phyloP scores from a whole-genome alignment of 2,329 filamentous ascomycete genomes.

The Cladosporium velox region DNA sequence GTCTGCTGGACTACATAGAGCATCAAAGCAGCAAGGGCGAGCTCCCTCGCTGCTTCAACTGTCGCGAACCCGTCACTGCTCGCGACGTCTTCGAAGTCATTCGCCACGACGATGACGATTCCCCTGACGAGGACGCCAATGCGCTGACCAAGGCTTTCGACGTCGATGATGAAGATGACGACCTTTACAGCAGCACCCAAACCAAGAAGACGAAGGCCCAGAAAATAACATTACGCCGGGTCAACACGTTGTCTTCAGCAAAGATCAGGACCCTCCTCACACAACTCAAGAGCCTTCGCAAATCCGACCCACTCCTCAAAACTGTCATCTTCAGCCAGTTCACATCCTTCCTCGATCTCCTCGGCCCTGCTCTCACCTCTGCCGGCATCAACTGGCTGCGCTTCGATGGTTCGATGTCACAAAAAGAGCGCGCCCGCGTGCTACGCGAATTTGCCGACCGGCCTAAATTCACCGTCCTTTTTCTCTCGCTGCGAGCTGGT shows the following conservation, averaged over 20 bases:
- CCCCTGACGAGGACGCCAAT: constrained; percentile 22
- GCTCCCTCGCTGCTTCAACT: constrained; percentile 83
- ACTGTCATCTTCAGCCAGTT: constrained; percentile 97
- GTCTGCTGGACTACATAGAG: constrained; percentile 84
- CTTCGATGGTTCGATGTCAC: constrained; percentile 86
- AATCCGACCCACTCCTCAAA: constrained; percentile 66
- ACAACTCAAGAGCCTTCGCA: constrained; percentile 70
- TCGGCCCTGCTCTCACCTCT: constrained; percentile 74
- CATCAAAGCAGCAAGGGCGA: constrained; percentile 78
- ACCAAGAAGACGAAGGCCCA: constrained; percentile 10
- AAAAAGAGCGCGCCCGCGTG: constrained; percentile 79
- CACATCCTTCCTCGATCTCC: constrained; percentile 90
- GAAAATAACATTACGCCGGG: constrained; percentile 60
- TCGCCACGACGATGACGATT: constrained; percentile 64
- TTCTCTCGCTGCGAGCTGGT: constrained; percentile 84
- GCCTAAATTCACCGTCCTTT: constrained; percentile 67
- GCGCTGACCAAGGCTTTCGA: constrained; percentile 27
- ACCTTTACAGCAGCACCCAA: constrained; percentile 42
- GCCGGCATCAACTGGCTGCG: constrained; percentile 79
- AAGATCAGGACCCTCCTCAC: constrained; percentile 81
- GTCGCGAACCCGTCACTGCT: constrained; percentile 76
- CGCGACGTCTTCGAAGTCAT: constrained; percentile 92
- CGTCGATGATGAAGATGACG: constrained; percentile 30
- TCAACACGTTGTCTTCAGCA: constrained; percentile 73
- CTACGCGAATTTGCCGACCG: constrained; percentile 66